Base-by-base conservation (phyloP, 2,329 filamentous ascomycete species). In the Epichloe sylvatica region DNA sequence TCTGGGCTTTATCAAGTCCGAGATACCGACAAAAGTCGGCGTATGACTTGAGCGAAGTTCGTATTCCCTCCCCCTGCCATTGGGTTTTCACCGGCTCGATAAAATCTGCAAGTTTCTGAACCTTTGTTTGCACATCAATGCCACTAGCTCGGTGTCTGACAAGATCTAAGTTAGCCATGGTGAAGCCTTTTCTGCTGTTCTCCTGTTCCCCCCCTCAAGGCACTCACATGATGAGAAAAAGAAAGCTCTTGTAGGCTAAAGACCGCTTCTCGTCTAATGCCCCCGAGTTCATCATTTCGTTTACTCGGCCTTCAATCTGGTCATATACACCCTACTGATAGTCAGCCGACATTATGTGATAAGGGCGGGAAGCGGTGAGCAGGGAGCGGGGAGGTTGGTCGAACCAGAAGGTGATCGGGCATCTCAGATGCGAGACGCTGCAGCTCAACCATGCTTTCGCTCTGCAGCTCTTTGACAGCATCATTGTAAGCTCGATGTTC, bases 381-480 rank as follows among this genome's bases (percentile, higher is more conserved):
- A 5, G 25, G 7, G 25, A 30, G 25, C 25, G 5, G 9, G 35
- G 2, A 17, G 9, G 15, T 51, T 35, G 13, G 12, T 35, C 74
- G 68, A 68, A 84, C 78, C 58, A 92, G 75, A 53, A 98, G 81
- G 61, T 94, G 84, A 63, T 97, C 86, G 0, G 92, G 84, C 75
- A 96, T 95, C 59, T 89, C 87, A 53, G 86, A 81, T 6, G 91
- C 91, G 39, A 98, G 73, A 50, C 90, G 80, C 59, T 95, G 89
- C 52, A 97, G 74, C 64, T 98, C 91, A 50, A 88, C 76, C 65
- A 89, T 88, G 58, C 87, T 86, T 60, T 94, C 80, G 3, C 78
- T 79, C 62, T 96, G 89, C 15, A 98, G 74, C 51, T 94, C 87
- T 61, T 90, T 92, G 36, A 96, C 85, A 1, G 90, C 83, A 55